phyloP scores from a whole-genome alignment of 208 protist genomes.

The Herpetomonas tarakana region DNA sequence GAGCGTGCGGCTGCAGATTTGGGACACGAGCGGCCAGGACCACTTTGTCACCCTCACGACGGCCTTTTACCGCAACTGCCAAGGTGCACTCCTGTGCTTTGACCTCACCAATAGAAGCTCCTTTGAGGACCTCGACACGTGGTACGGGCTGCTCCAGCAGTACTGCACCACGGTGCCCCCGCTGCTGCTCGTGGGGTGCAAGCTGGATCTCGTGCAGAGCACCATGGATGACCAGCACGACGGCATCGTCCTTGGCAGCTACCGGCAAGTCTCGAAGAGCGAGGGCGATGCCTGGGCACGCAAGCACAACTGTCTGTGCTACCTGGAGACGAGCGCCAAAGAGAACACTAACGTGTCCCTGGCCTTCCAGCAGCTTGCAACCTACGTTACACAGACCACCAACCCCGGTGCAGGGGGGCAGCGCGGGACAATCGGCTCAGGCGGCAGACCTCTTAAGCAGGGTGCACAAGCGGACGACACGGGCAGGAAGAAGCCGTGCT shows the following conservation, averaged over 20 bases:
- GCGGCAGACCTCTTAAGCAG: constrained; percentile 18
- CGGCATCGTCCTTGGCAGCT: constrained; percentile 72
- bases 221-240: constrained; percentile 40
- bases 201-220: constrained; percentile 75
- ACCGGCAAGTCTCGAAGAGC: constrained; percentile 71
- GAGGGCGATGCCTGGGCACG: constrained; percentile 84
- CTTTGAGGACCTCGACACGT: constrained; percentile 87
- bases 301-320: constrained; percentile 68
- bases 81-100: constrained; percentile 94
- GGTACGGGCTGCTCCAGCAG: constrained; percentile 68
- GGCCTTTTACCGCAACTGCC: constrained; percentile 91
- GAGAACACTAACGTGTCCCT: constrained; percentile 85
- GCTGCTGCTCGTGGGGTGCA: constrained; percentile 84
- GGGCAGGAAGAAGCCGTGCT: constrained; percentile 14
- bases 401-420: constrained; percentile 22
- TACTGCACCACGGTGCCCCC: constrained; percentile 65
- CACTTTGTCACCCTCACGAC: constrained; percentile 88
- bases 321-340: constrained; percentile 87
- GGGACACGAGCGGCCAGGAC: constrained; percentile 91
- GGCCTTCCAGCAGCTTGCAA: constrained; percentile 83
- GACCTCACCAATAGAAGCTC: constrained; percentile 93
- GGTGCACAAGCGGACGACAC: background rate
- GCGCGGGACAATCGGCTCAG: constrained; percentile 18
- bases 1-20: constrained; percentile 82
- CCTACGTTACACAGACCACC: constrained; percentile 50